Evolutionary conservation across 2,329 filamentous ascomycete genomes (phyloP).

Genomic region (Trichoderma semiorbis): DNA sequence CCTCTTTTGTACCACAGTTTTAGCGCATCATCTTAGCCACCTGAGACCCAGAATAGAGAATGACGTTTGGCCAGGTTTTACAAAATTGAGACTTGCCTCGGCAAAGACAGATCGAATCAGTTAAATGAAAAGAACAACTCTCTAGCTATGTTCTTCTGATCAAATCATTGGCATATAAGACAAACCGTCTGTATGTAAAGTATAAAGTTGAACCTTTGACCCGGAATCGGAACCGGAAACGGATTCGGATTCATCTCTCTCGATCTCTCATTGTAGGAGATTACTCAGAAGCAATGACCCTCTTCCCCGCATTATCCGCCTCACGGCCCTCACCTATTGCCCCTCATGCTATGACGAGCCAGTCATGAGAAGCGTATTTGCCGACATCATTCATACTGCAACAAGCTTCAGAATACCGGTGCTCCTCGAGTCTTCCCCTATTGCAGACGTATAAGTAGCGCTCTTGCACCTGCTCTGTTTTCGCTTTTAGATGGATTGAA

Average conservation of each 20-base stretch:
- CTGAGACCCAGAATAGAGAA: background rate
- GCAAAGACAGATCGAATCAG: background rate
- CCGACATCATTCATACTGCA: background rate
- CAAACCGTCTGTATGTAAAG: background rate
- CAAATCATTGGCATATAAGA: background rate
- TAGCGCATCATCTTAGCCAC: background rate
- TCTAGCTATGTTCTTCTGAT: background rate
- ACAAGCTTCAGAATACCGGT: background rate
- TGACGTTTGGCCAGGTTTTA: background rate
- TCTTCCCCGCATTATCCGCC: slow-evolving; percentile 5
- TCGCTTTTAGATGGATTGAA: background rate
- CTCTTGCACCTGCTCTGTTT: background rate
- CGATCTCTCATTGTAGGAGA: background rate
- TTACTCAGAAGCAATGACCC: background rate
- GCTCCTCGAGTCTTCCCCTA: background rate
- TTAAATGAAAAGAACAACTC: background rate
- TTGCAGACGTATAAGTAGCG: background rate
- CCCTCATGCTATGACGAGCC: background rate
- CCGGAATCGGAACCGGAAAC: slow-evolving; percentile 3
- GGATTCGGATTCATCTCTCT: background rate
- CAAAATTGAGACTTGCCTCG: background rate
- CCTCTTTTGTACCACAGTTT: background rate
- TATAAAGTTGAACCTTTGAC: background rate
- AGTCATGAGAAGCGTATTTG: background rate
- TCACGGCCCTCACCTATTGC: background rate